Evolutionary conservation across 169 alveolate species (phyloP).

Genomic region (Babesia divergens): DNA sequence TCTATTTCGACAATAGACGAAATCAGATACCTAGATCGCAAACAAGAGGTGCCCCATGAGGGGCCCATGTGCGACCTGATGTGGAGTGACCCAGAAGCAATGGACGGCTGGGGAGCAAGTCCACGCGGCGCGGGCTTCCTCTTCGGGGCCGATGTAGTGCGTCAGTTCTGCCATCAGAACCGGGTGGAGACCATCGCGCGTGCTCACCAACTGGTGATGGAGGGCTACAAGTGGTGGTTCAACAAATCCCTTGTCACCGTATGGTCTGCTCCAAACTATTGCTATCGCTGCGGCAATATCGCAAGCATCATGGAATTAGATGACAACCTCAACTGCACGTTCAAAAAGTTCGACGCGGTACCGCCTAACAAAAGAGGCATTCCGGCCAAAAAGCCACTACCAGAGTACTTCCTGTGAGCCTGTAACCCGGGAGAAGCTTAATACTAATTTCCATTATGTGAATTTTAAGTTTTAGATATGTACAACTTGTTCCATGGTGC

Average conservation of each 20-base stretch:
- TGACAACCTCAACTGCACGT: constrained; percentile 54
- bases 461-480: too few species aligned
- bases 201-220: constrained; percentile 99
- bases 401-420: constrained; percentile 62
- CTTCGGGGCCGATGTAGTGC: constrained; percentile 96
- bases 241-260: constrained; percentile 93
- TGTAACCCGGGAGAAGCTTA: too few species aligned
- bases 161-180: constrained; percentile 92
- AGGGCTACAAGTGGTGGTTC: constrained; percentile 97
- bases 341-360: constrained; percentile 64
- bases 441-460: too few species aligned
- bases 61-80: constrained; percentile 99
- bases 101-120: constrained; percentile 97
- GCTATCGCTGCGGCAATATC: constrained; percentile 98
- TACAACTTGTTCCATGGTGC: neutral
- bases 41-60: constrained; percentile 99
- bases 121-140: constrained; percentile 99
- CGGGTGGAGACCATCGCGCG: constrained; percentile 95
- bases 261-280: constrained; percentile 99
- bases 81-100: constrained; percentile 99
- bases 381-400: constrained; percentile 68
- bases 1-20: constrained; percentile 90
- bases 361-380: constrained; percentile 65
- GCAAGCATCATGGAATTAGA: constrained; percentile 98
- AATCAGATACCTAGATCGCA: constrained; percentile 90